Percentiles rank a stretch among this genome's conserved stretches.
phyloP scores from a whole-genome alignment of 345 rosid genomes.

The Melastoma malabathricum region DNA sequence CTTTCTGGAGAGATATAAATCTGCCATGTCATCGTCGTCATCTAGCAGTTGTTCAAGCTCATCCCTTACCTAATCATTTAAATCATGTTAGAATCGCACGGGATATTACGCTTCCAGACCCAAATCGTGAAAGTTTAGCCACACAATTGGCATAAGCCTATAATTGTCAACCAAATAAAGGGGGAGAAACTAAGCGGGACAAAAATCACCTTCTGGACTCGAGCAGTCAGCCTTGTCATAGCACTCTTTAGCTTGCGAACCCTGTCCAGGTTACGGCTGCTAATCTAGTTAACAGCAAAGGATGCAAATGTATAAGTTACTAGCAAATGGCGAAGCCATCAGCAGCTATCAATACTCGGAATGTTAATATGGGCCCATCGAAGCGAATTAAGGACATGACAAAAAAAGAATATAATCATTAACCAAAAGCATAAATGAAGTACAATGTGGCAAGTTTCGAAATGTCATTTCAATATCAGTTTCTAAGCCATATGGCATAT shows the following conservation, averaged over 20 bases:
- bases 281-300: conserved; percentile 34
- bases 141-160: no score
- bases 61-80: conserved; percentile 61
- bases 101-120: conserved; percentile 2
- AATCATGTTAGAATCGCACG: not conserved
- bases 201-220: conserved; percentile 72
- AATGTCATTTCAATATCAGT: no score
- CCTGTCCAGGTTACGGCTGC: conserved; percentile 92
- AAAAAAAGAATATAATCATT: no score
- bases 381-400: no score
- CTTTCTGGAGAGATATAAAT: conserved; percentile 88
- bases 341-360: no score
- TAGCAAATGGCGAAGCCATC: no score
- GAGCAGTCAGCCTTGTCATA: conserved; percentile 87
- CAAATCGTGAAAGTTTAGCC: no score
- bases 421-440: no score
- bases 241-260: conserved; percentile 96
- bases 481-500: no score
- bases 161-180: no score
- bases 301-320: not conserved
- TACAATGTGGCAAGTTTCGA: no score
- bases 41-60: conserved; percentile 90
- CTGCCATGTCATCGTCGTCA: conserved; percentile 99
- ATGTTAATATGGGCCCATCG: no score
- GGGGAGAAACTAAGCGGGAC: not conserved